A percentile compares a stretch with the other conserved stretches of the same genome.
Evolutionary conservation across 2,329 filamentous ascomycete genomes (phyloP).

Genomic region (Cytospora piceicola): DNA sequence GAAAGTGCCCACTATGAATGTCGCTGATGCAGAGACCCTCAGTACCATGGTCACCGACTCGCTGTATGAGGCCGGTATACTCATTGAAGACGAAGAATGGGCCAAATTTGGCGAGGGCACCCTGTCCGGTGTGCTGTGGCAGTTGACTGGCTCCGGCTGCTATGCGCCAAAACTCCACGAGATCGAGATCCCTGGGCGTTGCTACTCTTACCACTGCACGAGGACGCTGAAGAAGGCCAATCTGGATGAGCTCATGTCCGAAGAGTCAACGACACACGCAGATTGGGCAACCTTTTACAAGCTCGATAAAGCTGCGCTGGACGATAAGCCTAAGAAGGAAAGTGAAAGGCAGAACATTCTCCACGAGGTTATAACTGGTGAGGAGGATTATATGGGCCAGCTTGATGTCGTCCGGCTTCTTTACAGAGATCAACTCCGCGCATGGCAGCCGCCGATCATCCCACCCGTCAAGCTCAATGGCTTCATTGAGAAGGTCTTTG

Average conservation of each 20-base stretch:
- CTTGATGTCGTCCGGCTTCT: constrained; percentile 83
- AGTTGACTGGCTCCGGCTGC: constrained; percentile 88
- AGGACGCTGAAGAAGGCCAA: constrained; percentile 94
- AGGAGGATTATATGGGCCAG: constrained; percentile 88
- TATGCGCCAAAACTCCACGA: constrained; percentile 86
- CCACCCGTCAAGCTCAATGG: constrained; percentile 74
- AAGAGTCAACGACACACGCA: constrained; percentile 69
- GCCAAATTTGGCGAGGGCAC: constrained; percentile 83
- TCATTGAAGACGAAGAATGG: constrained; percentile 95
- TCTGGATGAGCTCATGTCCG: constrained; percentile 71
- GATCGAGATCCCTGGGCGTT: constrained; percentile 70
- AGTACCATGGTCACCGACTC: constrained; percentile 75
- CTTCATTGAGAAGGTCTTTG: constrained; percentile 86
- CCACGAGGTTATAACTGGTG: constrained; percentile 92
- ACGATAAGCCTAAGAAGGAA: constrained; percentile 78
- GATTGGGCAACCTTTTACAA: constrained; percentile 93
- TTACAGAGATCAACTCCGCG: constrained; percentile 79
- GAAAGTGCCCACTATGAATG: constrained; percentile 98
- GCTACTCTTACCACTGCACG: constrained; percentile 93
- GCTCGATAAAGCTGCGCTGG: constrained; percentile 75
- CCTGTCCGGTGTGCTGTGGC: constrained; percentile 89
- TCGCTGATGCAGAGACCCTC: constrained; percentile 89
- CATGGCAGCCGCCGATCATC: constrained; percentile 79
- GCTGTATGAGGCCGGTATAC: constrained; percentile 77
- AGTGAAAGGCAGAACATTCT: constrained; percentile 91